phyloP scores from a whole-genome alignment of 1,284 basidiomycete species.

The Testicularia cyperi region DNA sequence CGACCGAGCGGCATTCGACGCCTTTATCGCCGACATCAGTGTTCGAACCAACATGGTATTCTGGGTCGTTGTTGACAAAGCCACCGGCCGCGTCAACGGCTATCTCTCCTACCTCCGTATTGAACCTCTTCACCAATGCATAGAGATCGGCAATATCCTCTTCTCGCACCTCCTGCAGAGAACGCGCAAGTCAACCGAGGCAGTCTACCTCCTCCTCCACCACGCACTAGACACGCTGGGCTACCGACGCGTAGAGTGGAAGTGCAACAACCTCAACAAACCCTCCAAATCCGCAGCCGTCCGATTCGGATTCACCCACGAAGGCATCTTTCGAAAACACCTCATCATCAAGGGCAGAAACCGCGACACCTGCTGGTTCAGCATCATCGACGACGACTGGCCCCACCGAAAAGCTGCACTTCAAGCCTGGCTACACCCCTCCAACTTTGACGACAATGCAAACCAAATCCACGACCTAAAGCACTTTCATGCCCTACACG shows the following conservation, averaged over 20 bases:
- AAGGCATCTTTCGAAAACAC: conserved; percentile 41
- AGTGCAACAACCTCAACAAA: conserved; percentile 40
- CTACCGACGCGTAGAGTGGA: conserved; percentile 48
- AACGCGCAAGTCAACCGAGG: conserved; percentile 34
- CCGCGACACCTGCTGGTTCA: conserved; percentile 47
- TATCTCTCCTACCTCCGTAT: conserved; percentile 26
- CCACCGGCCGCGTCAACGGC: conserved; percentile 2
- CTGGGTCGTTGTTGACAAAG: conserved; percentile 26
- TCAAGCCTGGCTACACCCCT: conserved; percentile 29
- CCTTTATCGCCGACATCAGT: neutral
- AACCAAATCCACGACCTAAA: conserved; percentile 7
- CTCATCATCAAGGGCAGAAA: conserved; percentile 35
- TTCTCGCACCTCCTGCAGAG: conserved; percentile 32
- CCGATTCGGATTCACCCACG: conserved; percentile 40
- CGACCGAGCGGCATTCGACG: conserved; percentile 1
- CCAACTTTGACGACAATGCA: conserved; percentile 26
- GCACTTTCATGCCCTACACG: conserved; percentile 13
- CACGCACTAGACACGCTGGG: conserved; percentile 30
- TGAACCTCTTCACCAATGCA: conserved; percentile 13
- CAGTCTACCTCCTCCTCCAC: conserved; percentile 24
- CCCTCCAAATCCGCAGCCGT: conserved; percentile 39
- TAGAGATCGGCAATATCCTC: conserved; percentile 46
- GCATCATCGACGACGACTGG: conserved; percentile 48
- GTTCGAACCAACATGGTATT: conserved; percentile 22
- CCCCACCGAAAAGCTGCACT: conserved; percentile 22